Evolutionary conservation across 257 asterid genomes (phyloP).

Genomic region (Nicotiana attenuata): DNA sequence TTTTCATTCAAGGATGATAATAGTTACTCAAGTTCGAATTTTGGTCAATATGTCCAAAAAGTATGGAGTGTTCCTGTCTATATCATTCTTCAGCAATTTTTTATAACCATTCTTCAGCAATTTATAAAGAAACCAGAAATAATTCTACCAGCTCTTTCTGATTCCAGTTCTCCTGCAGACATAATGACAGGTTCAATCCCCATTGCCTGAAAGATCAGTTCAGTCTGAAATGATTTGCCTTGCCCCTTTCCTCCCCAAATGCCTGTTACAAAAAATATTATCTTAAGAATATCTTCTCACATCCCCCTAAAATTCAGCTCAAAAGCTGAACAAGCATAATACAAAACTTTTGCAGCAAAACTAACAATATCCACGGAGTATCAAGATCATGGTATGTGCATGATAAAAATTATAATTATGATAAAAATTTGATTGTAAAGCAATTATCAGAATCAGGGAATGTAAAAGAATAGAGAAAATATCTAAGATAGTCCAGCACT

Average conservation of each 20-base stretch:
- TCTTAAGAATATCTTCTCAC: background rate
- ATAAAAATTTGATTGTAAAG: background rate
- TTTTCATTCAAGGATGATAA: background rate
- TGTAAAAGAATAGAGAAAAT: background rate
- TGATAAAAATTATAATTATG: background rate
- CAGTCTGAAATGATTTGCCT: slow-evolving; percentile 94
- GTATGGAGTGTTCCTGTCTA: background rate
- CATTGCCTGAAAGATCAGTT: slow-evolving; percentile 80
- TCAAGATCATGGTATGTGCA: background rate
- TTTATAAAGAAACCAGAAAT: background rate
- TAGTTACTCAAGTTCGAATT: background rate
- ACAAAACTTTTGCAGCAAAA: background rate
- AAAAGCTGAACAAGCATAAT: background rate
- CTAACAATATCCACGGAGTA: background rate
- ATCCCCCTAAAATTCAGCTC: background rate
- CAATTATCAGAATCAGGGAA: background rate
- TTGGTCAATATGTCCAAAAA: background rate
- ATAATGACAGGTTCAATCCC: slow-evolving; percentile 85
- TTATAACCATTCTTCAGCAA: background rate
- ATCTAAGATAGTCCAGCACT: background rate
- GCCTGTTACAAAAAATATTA: slow-evolving; percentile 37
- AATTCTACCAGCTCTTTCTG: slow-evolving; percentile 84
- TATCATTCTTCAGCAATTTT: background rate
- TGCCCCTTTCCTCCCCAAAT: slow-evolving; percentile 99
- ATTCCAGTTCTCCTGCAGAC: slow-evolving; percentile 98